These are phyloP conservation scores for Endogone sp. DNA, from an alignment of 192 early-diverging fungal genomes.

Conservation along the genomic window DNA sequence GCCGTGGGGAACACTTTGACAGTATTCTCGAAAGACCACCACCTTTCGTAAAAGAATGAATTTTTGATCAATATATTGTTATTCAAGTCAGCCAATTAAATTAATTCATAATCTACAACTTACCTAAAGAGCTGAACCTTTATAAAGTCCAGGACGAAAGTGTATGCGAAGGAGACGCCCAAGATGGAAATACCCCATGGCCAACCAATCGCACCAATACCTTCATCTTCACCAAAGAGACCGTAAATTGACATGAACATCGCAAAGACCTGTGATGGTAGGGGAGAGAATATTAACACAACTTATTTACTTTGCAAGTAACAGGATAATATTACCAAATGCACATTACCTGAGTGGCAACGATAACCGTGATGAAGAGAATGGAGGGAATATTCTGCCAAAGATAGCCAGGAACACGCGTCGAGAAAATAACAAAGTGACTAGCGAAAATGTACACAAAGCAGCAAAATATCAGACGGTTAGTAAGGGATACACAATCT, in stretches of 20 bases:
- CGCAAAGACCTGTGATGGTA: conserved; percentile 56
- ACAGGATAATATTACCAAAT: neutral
- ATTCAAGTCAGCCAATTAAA: too few relatives aligned
- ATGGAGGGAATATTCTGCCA: conserved; percentile 83
- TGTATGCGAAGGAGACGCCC: conserved; percentile 73
- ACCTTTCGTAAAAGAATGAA: neutral
- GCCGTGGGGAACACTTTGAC: conserved; percentile 77
- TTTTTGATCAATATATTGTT: too few relatives aligned
- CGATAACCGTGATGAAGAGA: conserved; percentile 76
- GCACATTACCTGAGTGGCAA: conserved; percentile 65
- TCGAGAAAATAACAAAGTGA: conserved; percentile 96
- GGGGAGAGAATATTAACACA: too few relatives aligned
- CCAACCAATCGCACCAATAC: conserved; percentile 62
- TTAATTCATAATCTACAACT: too few relatives aligned
- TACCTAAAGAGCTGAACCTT: conserved; percentile 81
- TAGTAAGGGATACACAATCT: neutral
- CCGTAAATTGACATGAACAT: conserved; percentile 74
- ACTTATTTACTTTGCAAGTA: too few relatives aligned
- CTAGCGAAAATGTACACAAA: conserved; percentile 10
- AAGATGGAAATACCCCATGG: conserved; percentile 72
- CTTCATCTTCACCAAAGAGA: conserved; percentile 54
- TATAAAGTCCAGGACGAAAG: conserved; percentile 84
- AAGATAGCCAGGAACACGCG: conserved; percentile 79
- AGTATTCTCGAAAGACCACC: conserved; percentile 90
- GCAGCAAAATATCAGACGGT: neutral